Evolutionary conservation across 441 rosid species (phyloP).

Genomic region (Biscutella auriculata): DNA sequence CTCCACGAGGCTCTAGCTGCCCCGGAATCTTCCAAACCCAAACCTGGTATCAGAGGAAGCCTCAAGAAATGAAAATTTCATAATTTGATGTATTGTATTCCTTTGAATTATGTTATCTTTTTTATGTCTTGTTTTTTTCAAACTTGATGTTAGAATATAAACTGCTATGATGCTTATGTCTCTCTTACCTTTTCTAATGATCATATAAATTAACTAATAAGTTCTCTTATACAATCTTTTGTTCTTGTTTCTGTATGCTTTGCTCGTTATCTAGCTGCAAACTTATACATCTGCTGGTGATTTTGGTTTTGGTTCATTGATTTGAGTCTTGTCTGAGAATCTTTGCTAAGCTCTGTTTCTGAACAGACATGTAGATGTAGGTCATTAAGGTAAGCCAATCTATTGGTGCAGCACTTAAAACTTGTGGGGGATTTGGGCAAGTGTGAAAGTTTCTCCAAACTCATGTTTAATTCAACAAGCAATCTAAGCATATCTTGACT

Average conservation of each 20-base stretch:
- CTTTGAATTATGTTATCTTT: too few species aligned
- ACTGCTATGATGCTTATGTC: conserved; percentile 14
- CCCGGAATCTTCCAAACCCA: conserved; percentile 22
- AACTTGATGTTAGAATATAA: conserved; percentile 12
- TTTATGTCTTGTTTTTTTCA: too few species aligned
- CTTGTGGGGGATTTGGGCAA: too few species aligned
- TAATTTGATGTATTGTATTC: background rate
- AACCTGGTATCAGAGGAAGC: conserved; percentile 31
- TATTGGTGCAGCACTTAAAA: too few species aligned
- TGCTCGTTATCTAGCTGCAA: background rate
- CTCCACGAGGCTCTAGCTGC: conserved; percentile 36
- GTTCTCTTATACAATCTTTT: conserved; percentile 5
- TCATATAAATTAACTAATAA: conserved; percentile 9
- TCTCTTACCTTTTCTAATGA: background rate
- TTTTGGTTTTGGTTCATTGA: background rate
- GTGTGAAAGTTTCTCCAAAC: too few species aligned
- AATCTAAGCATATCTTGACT: too few species aligned
- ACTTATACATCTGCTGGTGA: background rate
- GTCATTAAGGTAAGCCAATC: background rate
- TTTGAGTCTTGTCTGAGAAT: background rate
- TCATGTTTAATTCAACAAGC: too few species aligned
- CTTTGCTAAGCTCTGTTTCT: background rate
- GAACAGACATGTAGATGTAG: background rate
- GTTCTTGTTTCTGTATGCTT: background rate
- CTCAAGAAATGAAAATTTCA: conserved; percentile 19